Conservation (phyloP, 2,329 filamentous ascomycete species). For the Epichloe elymi region DNA sequence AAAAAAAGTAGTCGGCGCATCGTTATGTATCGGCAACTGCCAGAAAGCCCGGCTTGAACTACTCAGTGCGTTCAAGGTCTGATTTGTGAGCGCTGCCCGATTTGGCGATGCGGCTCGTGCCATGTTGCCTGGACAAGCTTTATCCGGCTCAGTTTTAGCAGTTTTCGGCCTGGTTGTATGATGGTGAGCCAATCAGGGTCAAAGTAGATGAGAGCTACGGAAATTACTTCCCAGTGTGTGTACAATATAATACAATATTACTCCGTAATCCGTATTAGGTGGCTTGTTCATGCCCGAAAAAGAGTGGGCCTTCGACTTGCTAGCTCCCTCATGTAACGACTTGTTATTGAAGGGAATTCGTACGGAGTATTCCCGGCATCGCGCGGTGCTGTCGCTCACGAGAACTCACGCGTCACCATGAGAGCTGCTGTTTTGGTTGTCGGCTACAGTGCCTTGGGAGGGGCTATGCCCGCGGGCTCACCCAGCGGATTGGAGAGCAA, state of each 20-base stretch:
- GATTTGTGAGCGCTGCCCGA: not conserved
- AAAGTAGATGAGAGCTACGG: no score
- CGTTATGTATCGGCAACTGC: not conserved
- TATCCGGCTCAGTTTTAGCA: no score
- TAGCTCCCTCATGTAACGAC: no score
- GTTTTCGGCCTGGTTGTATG: not conserved
- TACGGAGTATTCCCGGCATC: not conserved
- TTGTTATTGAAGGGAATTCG: no score
- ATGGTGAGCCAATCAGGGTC: no score
- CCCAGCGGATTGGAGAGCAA: slow-evolving; percentile 35
- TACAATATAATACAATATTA: no score
- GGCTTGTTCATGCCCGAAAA: not conserved
- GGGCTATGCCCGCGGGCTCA: not conserved
- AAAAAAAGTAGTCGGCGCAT: not conserved
- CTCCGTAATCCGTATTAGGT: not conserved
- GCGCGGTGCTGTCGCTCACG: not conserved
- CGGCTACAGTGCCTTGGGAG: not conserved
- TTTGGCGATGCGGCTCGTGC: no score
- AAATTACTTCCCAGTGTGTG: no score
- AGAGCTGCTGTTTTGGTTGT: slow-evolving; percentile 1
- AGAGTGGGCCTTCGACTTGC: no score
- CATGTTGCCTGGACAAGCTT: no score
- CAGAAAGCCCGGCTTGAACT: not conserved
- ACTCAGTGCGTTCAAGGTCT: not conserved
- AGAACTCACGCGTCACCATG: not conserved